Evolutionary conservation across 2,329 filamentous ascomycete genomes (phyloP).

Genomic region (Penicillium sp.): DNA sequence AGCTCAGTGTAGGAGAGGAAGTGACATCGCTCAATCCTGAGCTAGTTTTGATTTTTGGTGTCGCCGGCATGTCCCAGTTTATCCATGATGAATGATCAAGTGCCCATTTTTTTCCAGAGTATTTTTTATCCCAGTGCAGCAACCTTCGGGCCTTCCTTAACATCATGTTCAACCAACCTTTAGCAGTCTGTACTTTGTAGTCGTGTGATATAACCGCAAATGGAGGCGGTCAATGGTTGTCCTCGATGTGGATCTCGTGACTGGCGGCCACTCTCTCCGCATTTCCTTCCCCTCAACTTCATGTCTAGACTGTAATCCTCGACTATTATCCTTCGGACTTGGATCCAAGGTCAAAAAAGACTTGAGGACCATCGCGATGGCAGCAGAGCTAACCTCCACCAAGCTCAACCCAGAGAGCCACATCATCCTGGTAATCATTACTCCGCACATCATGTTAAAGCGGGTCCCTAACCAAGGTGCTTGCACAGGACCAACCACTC

Average conservation of each 20-base stretch:
- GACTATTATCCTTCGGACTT: neutral
- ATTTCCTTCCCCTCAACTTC: slow-evolving; percentile 5
- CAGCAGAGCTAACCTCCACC: slow-evolving; percentile 46
- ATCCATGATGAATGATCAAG: too few relatives aligned
- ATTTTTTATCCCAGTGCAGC: too few relatives aligned
- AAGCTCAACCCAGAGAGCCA: slow-evolving; percentile 52
- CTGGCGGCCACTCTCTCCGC: slow-evolving; percentile 4
- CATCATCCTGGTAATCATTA: slow-evolving; percentile 44
- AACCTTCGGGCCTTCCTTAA: too few relatives aligned
- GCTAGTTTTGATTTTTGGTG: too few relatives aligned
- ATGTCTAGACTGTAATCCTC: neutral
- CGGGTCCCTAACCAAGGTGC: slow-evolving; percentile 5
- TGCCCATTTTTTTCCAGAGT: too few relatives aligned
- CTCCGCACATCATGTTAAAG: slow-evolving; percentile 12
- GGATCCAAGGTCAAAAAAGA: neutral
- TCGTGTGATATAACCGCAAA: neutral
- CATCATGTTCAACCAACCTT: neutral
- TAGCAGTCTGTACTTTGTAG: too few relatives aligned
- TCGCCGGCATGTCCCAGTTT: too few relatives aligned
- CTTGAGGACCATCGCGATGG: slow-evolving; percentile 27
- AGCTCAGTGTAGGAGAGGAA: too few relatives aligned
- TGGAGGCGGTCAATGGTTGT: slow-evolving; percentile 4
- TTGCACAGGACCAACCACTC: slow-evolving; percentile 78
- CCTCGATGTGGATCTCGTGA: slow-evolving; percentile 12
- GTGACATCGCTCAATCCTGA: too few relatives aligned